A percentile compares a stretch with the other conserved stretches of the same genome.
Evolutionary conservation across 2,329 filamentous ascomycete species (phyloP).

Genomic region (Colletotrichum acutatum): DNA sequence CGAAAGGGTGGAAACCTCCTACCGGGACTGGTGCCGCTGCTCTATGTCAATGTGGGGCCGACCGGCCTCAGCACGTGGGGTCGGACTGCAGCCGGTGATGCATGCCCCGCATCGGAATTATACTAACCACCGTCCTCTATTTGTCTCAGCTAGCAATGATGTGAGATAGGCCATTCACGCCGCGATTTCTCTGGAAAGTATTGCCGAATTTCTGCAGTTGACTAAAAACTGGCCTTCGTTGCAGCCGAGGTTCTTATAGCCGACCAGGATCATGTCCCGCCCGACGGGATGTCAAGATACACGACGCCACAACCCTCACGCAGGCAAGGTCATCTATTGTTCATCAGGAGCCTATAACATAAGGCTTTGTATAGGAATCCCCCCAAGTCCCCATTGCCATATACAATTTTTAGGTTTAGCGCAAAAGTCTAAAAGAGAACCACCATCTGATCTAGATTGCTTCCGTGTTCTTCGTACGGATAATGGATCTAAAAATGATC

Average conservation of each 20-base stretch:
- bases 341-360: background rate
- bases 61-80: background rate
- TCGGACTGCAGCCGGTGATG: too few species aligned
- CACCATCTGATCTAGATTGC: conserved; percentile 4
- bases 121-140: background rate
- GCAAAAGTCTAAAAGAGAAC: background rate
- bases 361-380: background rate
- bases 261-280: background rate
- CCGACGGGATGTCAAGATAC: background rate
- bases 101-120: background rate
- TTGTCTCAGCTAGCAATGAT: background rate
- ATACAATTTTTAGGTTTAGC: background rate
- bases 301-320: conserved; percentile 1
- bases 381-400: background rate
- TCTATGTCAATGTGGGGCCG: background rate
- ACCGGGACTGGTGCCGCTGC: background rate
- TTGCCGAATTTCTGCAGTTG: too few species aligned
- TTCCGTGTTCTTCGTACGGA: background rate
- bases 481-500: background rate
- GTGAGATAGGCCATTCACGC: background rate
- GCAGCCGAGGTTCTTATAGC: background rate
- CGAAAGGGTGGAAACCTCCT: background rate
- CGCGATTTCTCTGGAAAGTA: background rate
- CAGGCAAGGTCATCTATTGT: background rate
- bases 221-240: background rate